Evolutionary conservation across 176 grass and related monocot genomes (phyloP).

Genomic region (Triticum turgidum): DNA sequence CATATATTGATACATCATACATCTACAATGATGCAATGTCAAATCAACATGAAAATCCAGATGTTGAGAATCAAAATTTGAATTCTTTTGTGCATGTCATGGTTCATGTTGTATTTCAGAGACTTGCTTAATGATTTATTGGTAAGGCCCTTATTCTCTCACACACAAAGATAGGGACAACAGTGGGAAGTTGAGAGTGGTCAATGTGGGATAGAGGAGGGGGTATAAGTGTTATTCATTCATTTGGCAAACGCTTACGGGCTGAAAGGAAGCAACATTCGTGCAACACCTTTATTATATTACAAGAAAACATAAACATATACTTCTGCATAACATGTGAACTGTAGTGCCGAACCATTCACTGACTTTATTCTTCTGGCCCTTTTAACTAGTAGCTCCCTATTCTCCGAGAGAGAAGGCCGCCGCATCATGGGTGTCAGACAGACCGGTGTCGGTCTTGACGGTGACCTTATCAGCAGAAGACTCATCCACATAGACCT

Average conservation of each 20-base stretch:
- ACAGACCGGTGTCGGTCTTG: background rate
- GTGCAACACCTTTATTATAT: background rate
- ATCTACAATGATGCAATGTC: no score
- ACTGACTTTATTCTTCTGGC: background rate
- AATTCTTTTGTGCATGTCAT: no score
- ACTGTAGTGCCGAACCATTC: background rate
- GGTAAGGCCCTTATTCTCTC: no score
- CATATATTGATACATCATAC: background rate
- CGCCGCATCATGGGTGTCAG: background rate
- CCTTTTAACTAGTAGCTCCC: background rate
- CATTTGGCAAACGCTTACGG: background rate
- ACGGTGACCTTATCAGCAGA: background rate
- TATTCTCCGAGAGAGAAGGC: background rate
- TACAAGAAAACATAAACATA: background rate
- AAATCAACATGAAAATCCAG: no score
- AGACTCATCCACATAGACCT: conserved; percentile 1
- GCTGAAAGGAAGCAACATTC: background rate
- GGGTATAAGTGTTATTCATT: no score
- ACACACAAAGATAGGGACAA: no score
- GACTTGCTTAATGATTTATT: no score
- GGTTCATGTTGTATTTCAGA: no score
- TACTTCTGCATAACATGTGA: background rate
- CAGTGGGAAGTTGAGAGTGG: no score
- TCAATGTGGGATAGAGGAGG: no score
- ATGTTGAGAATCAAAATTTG: no score